Evolutionary conservation across 805 yeast species (phyloP).

Genomic region (Zygoascus flipseniorum): DNA sequence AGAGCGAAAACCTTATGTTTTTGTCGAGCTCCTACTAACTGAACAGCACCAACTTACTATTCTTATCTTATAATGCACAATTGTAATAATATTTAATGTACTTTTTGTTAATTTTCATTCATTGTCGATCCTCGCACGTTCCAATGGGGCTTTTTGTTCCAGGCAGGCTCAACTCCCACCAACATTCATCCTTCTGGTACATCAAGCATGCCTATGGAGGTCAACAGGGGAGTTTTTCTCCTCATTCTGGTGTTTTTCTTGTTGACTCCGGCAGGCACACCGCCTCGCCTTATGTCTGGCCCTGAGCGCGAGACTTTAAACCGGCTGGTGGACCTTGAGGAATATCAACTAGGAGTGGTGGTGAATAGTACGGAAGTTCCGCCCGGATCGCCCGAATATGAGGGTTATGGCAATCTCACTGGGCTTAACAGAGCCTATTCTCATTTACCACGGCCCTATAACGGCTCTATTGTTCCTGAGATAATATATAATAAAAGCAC

Average conservation of each 20-base stretch:
- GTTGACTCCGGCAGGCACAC: constrained; percentile 36
- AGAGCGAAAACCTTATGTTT: neutral
- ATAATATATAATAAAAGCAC: constrained; percentile 8
- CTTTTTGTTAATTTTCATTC: neutral
- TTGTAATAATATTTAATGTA: neutral
- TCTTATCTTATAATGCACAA: neutral
- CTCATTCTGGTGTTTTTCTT: constrained; percentile 33
- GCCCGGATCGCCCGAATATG: constrained; percentile 3
- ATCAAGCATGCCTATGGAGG: constrained; percentile 13
- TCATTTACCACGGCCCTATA: constrained; percentile 35
- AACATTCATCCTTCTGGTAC: neutral
- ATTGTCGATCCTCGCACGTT: too few species aligned
- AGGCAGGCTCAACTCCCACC: neutral
- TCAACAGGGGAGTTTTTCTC: constrained; percentile 20
- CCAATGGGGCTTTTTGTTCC: neutral
- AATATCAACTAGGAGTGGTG: constrained; percentile 30
- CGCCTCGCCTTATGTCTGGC: constrained; percentile 21
- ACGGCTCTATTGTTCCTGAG: constrained; percentile 13
- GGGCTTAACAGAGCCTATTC: constrained; percentile 62
- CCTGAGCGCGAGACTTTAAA: constrained; percentile 34
- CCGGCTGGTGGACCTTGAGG: constrained; percentile 28
- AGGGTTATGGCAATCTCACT: constrained; percentile 63
- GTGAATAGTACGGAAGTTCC: constrained; percentile 33
- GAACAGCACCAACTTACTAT: neutral
- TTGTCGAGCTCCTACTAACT: neutral